Evolutionary conservation across 352 stramenopile species (phyloP), one percentile per base, ranked within the genome.

Genomic region (Phytophthora quininea): DNA sequence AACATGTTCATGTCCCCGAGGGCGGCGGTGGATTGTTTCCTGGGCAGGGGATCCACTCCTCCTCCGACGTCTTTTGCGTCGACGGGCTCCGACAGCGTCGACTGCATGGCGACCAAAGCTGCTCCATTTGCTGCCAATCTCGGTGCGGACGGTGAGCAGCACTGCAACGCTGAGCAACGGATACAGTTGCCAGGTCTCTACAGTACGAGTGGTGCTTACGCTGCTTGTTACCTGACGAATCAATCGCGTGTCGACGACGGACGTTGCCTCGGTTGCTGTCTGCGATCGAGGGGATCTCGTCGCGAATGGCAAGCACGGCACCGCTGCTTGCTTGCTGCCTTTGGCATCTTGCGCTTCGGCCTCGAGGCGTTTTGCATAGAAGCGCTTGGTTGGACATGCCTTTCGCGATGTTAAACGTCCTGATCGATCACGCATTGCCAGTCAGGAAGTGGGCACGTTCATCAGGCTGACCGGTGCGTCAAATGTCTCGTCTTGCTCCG

Each of bases 401-500:
- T 24, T 24, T 24, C 9, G 9, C 14, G 38, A 14, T 29, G 43
- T 49, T 49, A 49, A 49, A 49, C 43, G 43, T 8, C 29, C 40
- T 37, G 43, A 12, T 35, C 50, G 43, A 62, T 62, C 64, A 71
- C 64, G 50, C 64, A 53, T 37, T 58, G 38, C 12, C 38, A 30
- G 53, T 29, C 37, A 40, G 29, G 29, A 42, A 24, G 40, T 47
- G 43, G 8, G 15, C 43, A 4, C 3, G 19, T 49, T 12, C 14
- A 5, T 3, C 43, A 24, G 8, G 43, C 15, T 30, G 12, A 49
- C 6, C 50, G 29, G 33, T 55, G 50, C 58, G 40, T 38, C 60
- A 45, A 59, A 62, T 45, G 54, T 61, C 66, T 58, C 66, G 66
- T 73, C 66, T 73, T 69, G 37, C 35, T 11, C 40, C 46, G 64